Percentiles rank a stretch among this genome's conserved stretches.
Evolutionary conservation across 805 yeast species (phyloP).

Genomic region (Hanseniaspora singularis): DNA sequence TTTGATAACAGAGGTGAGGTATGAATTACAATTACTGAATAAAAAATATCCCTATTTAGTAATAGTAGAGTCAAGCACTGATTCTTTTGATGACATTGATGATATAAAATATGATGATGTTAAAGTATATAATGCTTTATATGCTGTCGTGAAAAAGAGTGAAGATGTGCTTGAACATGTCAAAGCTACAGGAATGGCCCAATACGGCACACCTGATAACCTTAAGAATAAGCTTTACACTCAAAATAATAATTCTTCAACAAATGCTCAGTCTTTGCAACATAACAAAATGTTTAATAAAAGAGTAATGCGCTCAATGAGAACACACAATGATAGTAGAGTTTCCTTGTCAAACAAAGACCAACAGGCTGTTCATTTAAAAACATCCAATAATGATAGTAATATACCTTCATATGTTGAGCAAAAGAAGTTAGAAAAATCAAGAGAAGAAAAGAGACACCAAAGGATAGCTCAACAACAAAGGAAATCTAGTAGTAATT

Average conservation of each 20-base stretch:
- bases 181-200: not conserved
- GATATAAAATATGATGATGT: conserved; percentile 11
- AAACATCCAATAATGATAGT: not conserved
- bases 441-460: conserved; percentile 8
- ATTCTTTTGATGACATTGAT: conserved; percentile 17
- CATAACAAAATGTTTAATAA: conserved; percentile 15
- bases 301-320: conserved; percentile 11
- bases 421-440: conserved; percentile 2
- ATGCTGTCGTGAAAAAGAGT: conserved; percentile 16
- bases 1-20: conserved; percentile 49
- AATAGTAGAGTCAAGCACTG: conserved; percentile 17
- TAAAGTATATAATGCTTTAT: conserved; percentile 15
- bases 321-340: conserved; percentile 7
- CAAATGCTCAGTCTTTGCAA: not conserved
- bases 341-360: not conserved
- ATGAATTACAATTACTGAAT: conserved; percentile 43
- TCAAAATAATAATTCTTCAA: no score
- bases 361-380: no score
- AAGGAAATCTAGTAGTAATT: not conserved
- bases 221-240: not conserved
- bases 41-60: conserved; percentile 27
- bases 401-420: not conserved
- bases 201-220: not conserved
- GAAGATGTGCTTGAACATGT: not conserved
- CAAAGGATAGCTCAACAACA: not conserved